Evolutionary conservation across 1,284 basidiomycete species (phyloP).

Genomic region (Sanguinoderma infundibulare): DNA sequence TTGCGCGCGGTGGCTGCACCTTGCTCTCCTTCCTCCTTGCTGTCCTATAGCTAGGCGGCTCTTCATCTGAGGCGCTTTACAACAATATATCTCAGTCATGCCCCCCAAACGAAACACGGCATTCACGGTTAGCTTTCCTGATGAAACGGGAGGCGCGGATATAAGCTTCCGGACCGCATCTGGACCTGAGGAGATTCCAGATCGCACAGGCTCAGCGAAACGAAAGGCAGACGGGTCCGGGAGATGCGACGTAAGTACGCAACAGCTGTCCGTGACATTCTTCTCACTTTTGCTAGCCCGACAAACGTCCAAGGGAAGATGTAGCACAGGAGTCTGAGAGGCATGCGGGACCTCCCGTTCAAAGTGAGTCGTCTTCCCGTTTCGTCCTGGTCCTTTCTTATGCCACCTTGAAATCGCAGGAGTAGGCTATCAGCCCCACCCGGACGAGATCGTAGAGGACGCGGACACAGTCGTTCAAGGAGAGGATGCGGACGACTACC

Average conservation of each 20-base stretch:
- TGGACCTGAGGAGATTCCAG: background rate
- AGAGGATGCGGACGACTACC: background rate
- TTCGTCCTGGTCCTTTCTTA: background rate
- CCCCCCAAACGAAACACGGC: background rate
- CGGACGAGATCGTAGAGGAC: background rate
- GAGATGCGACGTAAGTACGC: background rate
- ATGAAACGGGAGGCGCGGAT: background rate
- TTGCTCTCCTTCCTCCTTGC: no score
- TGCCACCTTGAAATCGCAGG: background rate
- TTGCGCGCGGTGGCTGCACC: no score
- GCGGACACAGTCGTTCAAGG: conserved; percentile 1
- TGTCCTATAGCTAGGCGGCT: no score
- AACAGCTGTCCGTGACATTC: no score
- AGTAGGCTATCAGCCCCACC: background rate
- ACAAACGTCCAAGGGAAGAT: no score
- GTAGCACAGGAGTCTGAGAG: background rate
- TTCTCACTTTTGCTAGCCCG: background rate
- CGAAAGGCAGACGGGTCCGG: background rate
- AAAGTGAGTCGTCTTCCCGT: background rate
- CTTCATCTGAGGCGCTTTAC: no score
- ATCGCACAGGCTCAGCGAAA: background rate
- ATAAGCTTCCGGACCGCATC: background rate
- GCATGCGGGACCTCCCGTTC: background rate
- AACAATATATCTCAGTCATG: background rate
- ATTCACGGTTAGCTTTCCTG: background rate